phyloP scores from a whole-genome alignment of 768 basidiomycete genomes.

The Boletales sp. region DNA sequence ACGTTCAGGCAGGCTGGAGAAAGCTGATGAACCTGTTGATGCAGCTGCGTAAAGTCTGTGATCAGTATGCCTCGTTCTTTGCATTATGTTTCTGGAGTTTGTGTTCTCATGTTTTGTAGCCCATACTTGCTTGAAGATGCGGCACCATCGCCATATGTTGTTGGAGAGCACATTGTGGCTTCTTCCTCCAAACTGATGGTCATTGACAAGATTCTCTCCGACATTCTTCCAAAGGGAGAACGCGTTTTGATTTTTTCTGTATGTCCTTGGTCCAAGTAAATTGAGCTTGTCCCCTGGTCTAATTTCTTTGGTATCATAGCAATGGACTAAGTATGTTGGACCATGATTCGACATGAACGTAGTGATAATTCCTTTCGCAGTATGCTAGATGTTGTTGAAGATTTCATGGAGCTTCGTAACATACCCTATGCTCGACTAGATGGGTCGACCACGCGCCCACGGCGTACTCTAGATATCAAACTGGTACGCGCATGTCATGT shows the following conservation, averaged over 20 bases:
- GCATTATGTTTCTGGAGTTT: neutral
- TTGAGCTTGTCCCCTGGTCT: neutral
- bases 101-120: conserved; percentile 26
- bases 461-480: conserved; percentile 55
- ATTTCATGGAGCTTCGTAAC: conserved; percentile 56
- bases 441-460: conserved; percentile 49
- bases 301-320: conserved; percentile 33
- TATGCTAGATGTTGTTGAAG: conserved; percentile 69
- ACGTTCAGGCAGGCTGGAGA: conserved; percentile 41
- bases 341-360: neutral
- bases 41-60: conserved; percentile 68
- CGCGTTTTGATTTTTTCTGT: conserved; percentile 66
- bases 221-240: conserved; percentile 56
- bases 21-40: conserved; percentile 66
- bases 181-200: conserved; percentile 53
- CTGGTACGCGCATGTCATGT: conserved; percentile 35
- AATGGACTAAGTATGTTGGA: conserved; percentile 50
- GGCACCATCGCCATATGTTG: conserved; percentile 44
- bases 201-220: conserved; percentile 56
- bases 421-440: conserved; percentile 63
- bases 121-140: conserved; percentile 52
- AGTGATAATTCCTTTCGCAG: conserved; percentile 26
- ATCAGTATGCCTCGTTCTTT: conserved; percentile 44
- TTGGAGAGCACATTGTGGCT: conserved; percentile 55
- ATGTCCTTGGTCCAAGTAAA: neutral